These are phyloP conservation scores for Calocera viscosa DNA, from an alignment of 768 basidiomycete species.

Conservation along the genomic window DNA sequence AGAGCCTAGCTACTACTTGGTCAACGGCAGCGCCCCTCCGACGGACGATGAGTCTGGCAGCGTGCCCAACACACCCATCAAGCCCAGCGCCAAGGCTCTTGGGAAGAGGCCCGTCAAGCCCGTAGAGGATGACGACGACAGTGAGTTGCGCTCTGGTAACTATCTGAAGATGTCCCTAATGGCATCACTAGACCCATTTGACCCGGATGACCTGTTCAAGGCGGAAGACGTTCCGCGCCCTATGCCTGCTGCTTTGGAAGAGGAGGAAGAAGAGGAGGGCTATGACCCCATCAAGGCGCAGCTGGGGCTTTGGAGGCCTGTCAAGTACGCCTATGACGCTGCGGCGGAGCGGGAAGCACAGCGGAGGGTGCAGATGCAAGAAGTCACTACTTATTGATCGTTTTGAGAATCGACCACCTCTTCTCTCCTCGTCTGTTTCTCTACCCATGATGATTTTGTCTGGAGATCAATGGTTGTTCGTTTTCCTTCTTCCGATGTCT, in stretches of 20 bases:
- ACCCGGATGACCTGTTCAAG: conserved; percentile 47
- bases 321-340: conserved; percentile 82
- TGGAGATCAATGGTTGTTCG: neutral
- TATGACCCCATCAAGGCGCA: conserved; percentile 22
- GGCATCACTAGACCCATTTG: conserved; percentile 33
- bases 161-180: conserved; percentile 11
- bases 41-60: conserved; percentile 20
- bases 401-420: neutral
- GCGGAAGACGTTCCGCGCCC: conserved; percentile 26
- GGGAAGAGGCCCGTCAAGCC: conserved; percentile 59
- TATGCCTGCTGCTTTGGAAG: conserved; percentile 9
- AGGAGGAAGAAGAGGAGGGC: conserved; percentile 22
- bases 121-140: conserved; percentile 38
- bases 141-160: conserved; percentile 22
- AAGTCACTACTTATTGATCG: conserved; percentile 9
- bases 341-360: conserved; percentile 60
- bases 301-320: conserved; percentile 28
- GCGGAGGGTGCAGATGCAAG: conserved; percentile 34
- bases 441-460: neutral
- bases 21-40: neutral
- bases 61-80: conserved; percentile 28
- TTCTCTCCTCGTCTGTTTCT: neutral
- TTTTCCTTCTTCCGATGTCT: neutral
- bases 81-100: conserved; percentile 76
- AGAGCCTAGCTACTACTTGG: conserved; percentile 4